phyloP scores from a whole-genome alignment of 306 rosid species.

The Sesbania bispinosa region DNA sequence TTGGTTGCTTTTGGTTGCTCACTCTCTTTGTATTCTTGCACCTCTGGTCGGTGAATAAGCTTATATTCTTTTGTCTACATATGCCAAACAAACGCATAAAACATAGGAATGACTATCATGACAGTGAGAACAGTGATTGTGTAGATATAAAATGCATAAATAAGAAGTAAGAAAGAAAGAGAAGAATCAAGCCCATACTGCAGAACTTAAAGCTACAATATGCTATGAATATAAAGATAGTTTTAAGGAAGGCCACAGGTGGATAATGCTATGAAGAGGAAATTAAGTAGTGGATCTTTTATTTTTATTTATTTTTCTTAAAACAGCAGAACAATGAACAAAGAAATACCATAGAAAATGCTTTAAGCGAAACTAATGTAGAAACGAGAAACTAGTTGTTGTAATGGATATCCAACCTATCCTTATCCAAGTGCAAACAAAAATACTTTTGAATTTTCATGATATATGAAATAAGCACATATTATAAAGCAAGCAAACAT shows the following conservation, averaged over 20 bases:
- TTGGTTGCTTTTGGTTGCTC: slow-evolving; percentile 49
- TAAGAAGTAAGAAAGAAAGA: no score
- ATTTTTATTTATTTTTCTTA: not conserved
- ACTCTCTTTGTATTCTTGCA: slow-evolving; percentile 29
- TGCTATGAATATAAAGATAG: not conserved
- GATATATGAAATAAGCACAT: not conserved
- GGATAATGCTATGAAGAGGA: not conserved
- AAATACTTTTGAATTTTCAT: not conserved
- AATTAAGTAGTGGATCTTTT: not conserved
- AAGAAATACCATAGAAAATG: not conserved
- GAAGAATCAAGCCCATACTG: no score
- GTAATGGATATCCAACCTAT: not conserved
- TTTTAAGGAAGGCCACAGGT: not conserved
- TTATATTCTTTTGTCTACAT: slow-evolving; percentile 73
- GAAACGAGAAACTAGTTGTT: not conserved
- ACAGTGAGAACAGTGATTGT: not conserved
- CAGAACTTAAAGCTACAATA: no score
- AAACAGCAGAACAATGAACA: not conserved
- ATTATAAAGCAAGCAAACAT: not conserved
- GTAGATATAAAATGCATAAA: slow-evolving; percentile 8
- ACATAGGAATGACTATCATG: slow-evolving; percentile 11
- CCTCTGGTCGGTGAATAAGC: slow-evolving; percentile 51
- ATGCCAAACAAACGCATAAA: slow-evolving; percentile 33
- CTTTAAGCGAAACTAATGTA: not conserved
- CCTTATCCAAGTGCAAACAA: not conserved